Evolutionary conservation across 1,139 yeast species (phyloP).

Genomic region (Kodamaea derodonti): DNA sequence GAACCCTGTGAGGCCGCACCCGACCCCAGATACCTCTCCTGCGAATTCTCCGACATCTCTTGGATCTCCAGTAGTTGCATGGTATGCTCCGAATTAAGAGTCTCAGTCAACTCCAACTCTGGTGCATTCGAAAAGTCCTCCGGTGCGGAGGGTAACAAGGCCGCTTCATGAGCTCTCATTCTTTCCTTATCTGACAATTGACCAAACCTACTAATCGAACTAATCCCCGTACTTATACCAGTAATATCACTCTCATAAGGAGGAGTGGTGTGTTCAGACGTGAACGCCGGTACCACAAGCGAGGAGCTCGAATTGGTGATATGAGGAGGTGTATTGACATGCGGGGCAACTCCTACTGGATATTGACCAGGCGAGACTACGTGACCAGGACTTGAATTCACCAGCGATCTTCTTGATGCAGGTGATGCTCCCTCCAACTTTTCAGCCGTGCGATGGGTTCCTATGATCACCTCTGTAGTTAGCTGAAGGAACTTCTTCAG

Average conservation of each 20-base stretch:
- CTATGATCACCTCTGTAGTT: conserved; percentile 75
- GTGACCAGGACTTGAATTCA: not conserved
- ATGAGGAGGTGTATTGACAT: not conserved
- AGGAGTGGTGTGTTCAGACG: conserved; percentile 5
- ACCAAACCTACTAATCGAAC: not conserved
- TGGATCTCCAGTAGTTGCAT: no score
- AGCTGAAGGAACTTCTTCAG: conserved; percentile 73
- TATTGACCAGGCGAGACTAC: not conserved
- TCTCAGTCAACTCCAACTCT: not conserved
- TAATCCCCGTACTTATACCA: conserved; percentile 13
- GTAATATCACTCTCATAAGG: conserved; percentile 3
- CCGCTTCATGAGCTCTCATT: conserved; percentile 49
- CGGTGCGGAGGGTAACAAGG: conserved; percentile 63
- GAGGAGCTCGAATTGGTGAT: not conserved
- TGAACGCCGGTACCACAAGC: not conserved
- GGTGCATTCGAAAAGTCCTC: not conserved
- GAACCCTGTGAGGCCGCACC: no score
- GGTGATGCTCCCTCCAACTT: conserved; percentile 1
- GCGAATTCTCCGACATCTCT: not conserved
- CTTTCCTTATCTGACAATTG: conserved; percentile 51
- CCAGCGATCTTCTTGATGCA: conserved; percentile 3
- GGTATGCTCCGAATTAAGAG: not conserved
- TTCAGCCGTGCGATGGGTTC: conserved; percentile 56
- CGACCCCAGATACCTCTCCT: no score
- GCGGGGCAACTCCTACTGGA: not conserved